A percentile compares a stretch with the other conserved stretches of the same genome.
Evolutionary conservation across 176 grass and related monocot species (phyloP).

Genomic region (Triticum turgidum): DNA sequence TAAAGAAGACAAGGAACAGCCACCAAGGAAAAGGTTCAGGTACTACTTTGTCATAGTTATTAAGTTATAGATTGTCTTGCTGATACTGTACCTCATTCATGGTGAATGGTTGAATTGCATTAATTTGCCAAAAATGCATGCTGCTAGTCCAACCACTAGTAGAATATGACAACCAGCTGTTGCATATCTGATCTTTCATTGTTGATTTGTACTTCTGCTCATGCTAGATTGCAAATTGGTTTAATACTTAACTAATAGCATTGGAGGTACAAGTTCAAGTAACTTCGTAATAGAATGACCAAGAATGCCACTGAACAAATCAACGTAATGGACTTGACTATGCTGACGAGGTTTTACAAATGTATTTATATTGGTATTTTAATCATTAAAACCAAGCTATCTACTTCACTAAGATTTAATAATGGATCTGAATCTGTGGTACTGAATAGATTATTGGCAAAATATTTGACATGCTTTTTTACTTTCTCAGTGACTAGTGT

Average conservation of each 20-base stretch:
- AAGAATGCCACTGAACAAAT: not conserved
- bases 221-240: not conserved
- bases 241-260: not conserved
- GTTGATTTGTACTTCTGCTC: not conserved
- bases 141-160: not conserved
- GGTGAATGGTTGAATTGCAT: not conserved
- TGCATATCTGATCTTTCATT: not conserved
- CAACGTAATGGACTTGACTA: not conserved
- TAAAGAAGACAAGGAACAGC: slow-evolving; percentile 57
- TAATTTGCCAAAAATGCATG: not conserved
- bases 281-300: not conserved
- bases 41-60: slow-evolving; percentile 27
- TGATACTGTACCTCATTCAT: not conserved
- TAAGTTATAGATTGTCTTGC: not conserved
- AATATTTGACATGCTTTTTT: slow-evolving; percentile 1
- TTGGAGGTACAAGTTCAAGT: not conserved
- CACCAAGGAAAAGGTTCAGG: slow-evolving; percentile 55
- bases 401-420: not conserved
- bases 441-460: not conserved
- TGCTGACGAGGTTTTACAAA: not conserved
- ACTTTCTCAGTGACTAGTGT: not conserved
- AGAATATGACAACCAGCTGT: not conserved
- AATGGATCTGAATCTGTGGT: not conserved
- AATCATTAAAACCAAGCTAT: not conserved
- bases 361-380: not conserved